These are phyloP conservation scores for Candolleomyces aberdarensis DNA, from an alignment of 768 basidiomycete genomes.

Conservation along the genomic window DNA sequence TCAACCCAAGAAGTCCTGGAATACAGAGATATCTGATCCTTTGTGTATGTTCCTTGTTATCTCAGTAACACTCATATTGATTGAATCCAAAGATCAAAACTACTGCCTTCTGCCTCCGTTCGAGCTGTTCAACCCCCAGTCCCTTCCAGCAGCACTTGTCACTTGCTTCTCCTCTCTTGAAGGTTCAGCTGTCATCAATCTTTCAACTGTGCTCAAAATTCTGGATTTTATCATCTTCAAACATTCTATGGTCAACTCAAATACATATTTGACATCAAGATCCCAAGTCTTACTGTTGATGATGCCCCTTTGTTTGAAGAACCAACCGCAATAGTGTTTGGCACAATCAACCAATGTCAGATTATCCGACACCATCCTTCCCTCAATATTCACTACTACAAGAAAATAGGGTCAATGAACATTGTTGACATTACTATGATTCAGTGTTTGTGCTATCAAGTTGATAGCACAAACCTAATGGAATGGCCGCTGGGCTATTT, in stretches of 20 bases:
- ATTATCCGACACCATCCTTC: background rate
- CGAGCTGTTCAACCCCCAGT: background rate
- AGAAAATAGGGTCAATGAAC: background rate
- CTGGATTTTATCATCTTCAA: background rate
- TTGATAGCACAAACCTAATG: background rate
- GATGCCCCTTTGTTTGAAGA: background rate
- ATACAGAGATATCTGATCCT: background rate
- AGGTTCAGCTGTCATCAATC: background rate
- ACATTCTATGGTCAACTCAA: slow-evolving; percentile 1
- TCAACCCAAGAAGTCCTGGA: background rate
- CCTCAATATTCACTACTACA: slow-evolving; percentile 4
- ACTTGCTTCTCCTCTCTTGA: background rate
- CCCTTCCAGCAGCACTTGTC: background rate
- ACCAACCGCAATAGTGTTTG: background rate
- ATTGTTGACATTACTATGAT: background rate
- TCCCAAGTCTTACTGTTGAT: background rate
- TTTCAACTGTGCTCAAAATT: background rate
- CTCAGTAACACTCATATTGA: background rate
- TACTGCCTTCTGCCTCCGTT: background rate
- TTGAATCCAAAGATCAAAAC: background rate
- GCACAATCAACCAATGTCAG: background rate
- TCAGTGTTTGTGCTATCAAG: too few species aligned
- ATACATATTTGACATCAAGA: background rate
- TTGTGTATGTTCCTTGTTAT: background rate
- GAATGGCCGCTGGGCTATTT: background rate